These are phyloP conservation scores for Leavenworthia alabamica DNA, from an alignment of 345 rosid species.

Conservation along the genomic window DNA sequence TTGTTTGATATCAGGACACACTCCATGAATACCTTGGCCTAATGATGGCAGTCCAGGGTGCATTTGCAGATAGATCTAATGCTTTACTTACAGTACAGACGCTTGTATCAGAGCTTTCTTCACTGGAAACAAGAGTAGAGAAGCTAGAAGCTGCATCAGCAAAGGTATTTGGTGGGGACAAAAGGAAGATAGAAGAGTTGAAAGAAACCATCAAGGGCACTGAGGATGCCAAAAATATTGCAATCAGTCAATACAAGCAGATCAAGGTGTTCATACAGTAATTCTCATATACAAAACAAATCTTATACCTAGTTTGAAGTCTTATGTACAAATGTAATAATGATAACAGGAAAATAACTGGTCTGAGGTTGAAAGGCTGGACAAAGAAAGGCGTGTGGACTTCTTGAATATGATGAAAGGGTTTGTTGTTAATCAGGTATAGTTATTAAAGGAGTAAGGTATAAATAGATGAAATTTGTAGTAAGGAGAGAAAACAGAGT, in stretches of 20 bases:
- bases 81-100: conserved; percentile 91
- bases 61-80: conserved; percentile 82
- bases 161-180: conserved; percentile 96
- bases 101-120: conserved; percentile 70
- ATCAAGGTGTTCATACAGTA: conserved; percentile 55
- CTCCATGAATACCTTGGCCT: conserved; percentile 89
- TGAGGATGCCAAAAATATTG: conserved; percentile 83
- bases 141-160: conserved; percentile 92
- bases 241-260: conserved; percentile 76
- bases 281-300: neutral
- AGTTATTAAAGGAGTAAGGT: neutral
- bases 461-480: neutral
- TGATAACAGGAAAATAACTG: conserved; percentile 68
- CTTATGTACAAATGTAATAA: neutral
- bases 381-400: conserved; percentile 69
- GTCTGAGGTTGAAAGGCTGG: conserved; percentile 83
- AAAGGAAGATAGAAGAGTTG: conserved; percentile 77
- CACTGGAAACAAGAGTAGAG: conserved; percentile 65
- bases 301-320: neutral
- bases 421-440: conserved; percentile 86
- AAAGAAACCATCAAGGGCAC: conserved; percentile 72
- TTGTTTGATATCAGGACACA: conserved; percentile 49
- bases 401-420: conserved; percentile 89
- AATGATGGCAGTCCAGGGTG: conserved; percentile 82
- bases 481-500: neutral